Conservation (phyloP, 305 asterid genomes). For the Rubia tinctorum region DNA sequence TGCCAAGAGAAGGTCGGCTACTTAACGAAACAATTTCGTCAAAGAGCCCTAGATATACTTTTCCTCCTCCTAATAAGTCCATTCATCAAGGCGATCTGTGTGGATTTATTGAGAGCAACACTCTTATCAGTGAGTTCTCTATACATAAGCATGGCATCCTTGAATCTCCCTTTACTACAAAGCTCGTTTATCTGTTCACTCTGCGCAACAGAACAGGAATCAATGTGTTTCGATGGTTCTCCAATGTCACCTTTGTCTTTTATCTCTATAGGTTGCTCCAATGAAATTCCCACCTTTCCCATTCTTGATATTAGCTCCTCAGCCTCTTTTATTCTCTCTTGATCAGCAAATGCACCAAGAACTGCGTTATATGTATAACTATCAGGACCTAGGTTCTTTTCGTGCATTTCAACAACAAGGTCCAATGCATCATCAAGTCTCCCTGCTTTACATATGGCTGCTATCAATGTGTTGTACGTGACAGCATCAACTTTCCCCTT, state of each 20-base stretch:
- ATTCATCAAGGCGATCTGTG: conserved; percentile 67
- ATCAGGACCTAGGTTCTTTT: conserved; percentile 71
- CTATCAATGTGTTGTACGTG: conserved; percentile 70
- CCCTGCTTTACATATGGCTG: conserved; percentile 72
- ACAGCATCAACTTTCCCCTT: conserved; percentile 74
- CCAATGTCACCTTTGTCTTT: conserved; percentile 23
- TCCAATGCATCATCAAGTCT: conserved; percentile 60
- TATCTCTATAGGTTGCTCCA: conserved; percentile 19
- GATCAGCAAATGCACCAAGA: conserved; percentile 50
- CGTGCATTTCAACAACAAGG: conserved; percentile 72
- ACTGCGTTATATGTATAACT: conserved; percentile 58
- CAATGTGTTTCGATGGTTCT: conserved; percentile 33
- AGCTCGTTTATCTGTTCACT: conserved; percentile 69
- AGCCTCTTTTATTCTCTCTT: conserved; percentile 61
- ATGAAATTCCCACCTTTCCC: conserved; percentile 29
- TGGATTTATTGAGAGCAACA: conserved; percentile 43
- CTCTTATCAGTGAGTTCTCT: conserved; percentile 59
- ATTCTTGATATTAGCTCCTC: conserved; percentile 51
- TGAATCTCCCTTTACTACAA: conserved; percentile 67
- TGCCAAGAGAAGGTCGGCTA: conserved; percentile 18
- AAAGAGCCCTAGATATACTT: conserved; percentile 36
- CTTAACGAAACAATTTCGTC: conserved; percentile 5
- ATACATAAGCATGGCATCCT: conserved; percentile 75
- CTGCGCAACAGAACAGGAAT: conserved; percentile 36
- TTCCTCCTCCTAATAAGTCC: conserved; percentile 81